Evolutionary conservation across 2,329 filamentous ascomycete species (phyloP).

Genomic region (Pyrenochaeta sp.): DNA sequence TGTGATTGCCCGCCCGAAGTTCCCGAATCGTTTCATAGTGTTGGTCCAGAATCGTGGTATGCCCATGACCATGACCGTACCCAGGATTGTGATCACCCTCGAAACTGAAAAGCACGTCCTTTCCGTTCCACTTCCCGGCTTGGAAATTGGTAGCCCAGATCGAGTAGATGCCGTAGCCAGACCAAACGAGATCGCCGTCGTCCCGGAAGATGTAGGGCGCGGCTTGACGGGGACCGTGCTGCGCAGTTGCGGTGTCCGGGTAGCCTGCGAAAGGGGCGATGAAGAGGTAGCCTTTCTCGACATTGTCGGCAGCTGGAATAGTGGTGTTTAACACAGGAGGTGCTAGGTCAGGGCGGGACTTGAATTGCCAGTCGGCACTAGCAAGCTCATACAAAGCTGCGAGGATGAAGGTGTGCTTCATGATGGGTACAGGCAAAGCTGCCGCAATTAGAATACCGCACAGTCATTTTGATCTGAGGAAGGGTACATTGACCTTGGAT

Average conservation of each 20-base stretch:
- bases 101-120: slow-evolving; percentile 62
- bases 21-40: slow-evolving; percentile 63
- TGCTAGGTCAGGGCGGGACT: slow-evolving; percentile 55
- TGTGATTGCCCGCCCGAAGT: slow-evolving; percentile 60
- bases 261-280: slow-evolving; percentile 47
- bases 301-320: slow-evolving; percentile 50
- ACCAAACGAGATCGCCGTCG: slow-evolving; percentile 65
- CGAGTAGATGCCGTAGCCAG: slow-evolving; percentile 61
- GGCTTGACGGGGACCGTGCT: slow-evolving; percentile 59
- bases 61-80: slow-evolving; percentile 13
- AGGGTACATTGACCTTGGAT: slow-evolving; percentile 28
- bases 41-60: slow-evolving; percentile 55
- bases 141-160: slow-evolving; percentile 65
- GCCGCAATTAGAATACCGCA: neutral
- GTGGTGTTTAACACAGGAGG: slow-evolving; percentile 57
- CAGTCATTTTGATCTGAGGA: slow-evolving; percentile 6
- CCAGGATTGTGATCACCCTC: slow-evolving; percentile 53
- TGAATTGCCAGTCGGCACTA: slow-evolving; percentile 60
- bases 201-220: slow-evolving; percentile 64
- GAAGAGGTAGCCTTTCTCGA: slow-evolving; percentile 56
- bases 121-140: slow-evolving; percentile 57
- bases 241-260: slow-evolving; percentile 29
- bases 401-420: slow-evolving; percentile 17
- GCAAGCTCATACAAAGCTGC: slow-evolving; percentile 25
- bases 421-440: slow-evolving; percentile 12